phyloP scores from a whole-genome alignment of 768 basidiomycete species.

The Mycena galericulata region DNA sequence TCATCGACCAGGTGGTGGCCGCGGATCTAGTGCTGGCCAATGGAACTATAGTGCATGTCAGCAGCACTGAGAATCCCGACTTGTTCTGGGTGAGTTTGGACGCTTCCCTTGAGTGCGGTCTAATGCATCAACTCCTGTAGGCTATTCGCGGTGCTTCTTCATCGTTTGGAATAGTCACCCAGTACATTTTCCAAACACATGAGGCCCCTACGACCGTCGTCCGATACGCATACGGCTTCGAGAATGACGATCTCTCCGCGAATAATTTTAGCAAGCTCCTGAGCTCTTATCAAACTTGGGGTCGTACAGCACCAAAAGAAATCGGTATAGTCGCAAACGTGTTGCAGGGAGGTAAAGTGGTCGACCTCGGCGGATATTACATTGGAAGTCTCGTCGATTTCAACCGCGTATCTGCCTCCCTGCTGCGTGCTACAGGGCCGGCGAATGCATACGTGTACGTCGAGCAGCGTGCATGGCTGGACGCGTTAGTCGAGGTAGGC shows the following conservation, averaged over 20 bases:
- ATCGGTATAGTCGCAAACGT: conserved; percentile 25
- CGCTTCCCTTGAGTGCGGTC: background rate
- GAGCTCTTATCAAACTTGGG: conserved; percentile 15
- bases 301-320: conserved; percentile 11
- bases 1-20: conserved; percentile 40
- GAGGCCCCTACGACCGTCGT: conserved; percentile 17
- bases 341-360: conserved; percentile 7
- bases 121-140: conserved; percentile 19
- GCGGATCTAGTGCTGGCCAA: conserved; percentile 40
- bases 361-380: conserved; percentile 23
- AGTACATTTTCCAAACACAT: conserved; percentile 39
- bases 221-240: conserved; percentile 20
- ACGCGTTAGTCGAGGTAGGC: conserved; percentile 16
- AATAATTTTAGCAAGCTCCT: conserved; percentile 3
- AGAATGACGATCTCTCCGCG: background rate
- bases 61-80: conserved; percentile 35
- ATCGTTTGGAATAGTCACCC: conserved; percentile 44
- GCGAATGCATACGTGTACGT: conserved; percentile 6
- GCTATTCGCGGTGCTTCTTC: conserved; percentile 44
- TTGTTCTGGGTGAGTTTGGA: conserved; percentile 37
- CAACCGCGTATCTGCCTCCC: background rate
- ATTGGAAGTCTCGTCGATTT: conserved; percentile 19
- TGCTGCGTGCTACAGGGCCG: conserved; percentile 4
- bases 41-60: conserved; percentile 33
- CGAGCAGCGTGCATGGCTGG: conserved; percentile 7